Percentiles rank a stretch among this genome's conserved stretches.
phyloP scores from a whole-genome alignment of 2,329 filamentous ascomycete species.

The Blumeriella jaapii region DNA sequence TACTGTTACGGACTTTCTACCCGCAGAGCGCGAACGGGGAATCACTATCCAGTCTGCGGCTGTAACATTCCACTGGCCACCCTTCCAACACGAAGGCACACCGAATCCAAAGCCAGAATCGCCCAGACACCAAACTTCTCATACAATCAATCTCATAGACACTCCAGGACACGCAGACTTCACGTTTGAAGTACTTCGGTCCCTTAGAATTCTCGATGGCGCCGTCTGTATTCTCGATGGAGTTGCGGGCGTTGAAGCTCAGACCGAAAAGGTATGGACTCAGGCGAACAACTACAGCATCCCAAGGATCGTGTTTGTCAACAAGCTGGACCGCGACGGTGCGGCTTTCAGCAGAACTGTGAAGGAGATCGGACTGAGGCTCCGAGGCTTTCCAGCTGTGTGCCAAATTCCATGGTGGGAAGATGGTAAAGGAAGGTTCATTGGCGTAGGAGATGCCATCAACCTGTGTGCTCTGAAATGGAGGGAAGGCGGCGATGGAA shows the following conservation, averaged over 20 bases:
- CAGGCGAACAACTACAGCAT: slow-evolving; percentile 81
- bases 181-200: slow-evolving; percentile 89
- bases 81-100: slow-evolving; percentile 27
- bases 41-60: slow-evolving; percentile 98
- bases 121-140: slow-evolving; percentile 42
- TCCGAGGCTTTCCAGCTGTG: slow-evolving; percentile 77
- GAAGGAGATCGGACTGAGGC: slow-evolving; percentile 67
- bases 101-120: slow-evolving; percentile 25
- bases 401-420: slow-evolving; percentile 96
- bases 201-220: slow-evolving; percentile 76
- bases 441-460: slow-evolving; percentile 76
- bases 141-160: slow-evolving; percentile 86
- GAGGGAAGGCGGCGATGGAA: slow-evolving; percentile 54
- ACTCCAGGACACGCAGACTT: slow-evolving; percentile 97
- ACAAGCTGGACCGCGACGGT: slow-evolving; percentile 76
- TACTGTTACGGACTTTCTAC: slow-evolving; percentile 93
- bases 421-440: slow-evolving; percentile 57
- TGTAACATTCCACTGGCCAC: slow-evolving; percentile 91
- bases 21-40: slow-evolving; percentile 79
- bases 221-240: slow-evolving; percentile 89
- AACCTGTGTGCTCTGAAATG: slow-evolving; percentile 66
- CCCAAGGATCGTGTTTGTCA: slow-evolving; percentile 70
- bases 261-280: slow-evolving; percentile 92
- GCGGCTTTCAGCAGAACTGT: slow-evolving; percentile 76
- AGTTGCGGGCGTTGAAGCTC: slow-evolving; percentile 88